phyloP scores from a whole-genome alignment of 257 asterid species.

The Solanum virginianum region DNA sequence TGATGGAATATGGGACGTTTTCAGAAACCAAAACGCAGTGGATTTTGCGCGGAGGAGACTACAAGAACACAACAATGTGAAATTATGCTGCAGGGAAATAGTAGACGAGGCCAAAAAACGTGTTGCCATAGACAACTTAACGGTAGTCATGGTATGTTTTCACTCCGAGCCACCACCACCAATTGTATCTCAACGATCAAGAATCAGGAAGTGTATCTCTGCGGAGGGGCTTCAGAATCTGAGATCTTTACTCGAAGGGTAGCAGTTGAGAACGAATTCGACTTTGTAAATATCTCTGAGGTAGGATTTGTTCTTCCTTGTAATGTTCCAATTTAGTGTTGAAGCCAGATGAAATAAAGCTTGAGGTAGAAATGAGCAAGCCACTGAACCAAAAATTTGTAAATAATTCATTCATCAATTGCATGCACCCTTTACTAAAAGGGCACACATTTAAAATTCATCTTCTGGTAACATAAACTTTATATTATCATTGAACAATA shows the following conservation, averaged over 20 bases:
- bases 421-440: not conserved
- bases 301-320: not conserved
- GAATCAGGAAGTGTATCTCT: conserved; percentile 69
- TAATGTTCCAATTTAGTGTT: not conserved
- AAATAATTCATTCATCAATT: not conserved
- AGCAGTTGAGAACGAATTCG: not conserved
- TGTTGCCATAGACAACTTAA: conserved; percentile 66
- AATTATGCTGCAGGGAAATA: conserved; percentile 63
- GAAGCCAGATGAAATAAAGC: not conserved
- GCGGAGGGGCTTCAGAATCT: conserved; percentile 73
- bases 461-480: not conserved
- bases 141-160: conserved; percentile 71
- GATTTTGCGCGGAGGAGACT: conserved; percentile 68
- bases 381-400: not conserved
- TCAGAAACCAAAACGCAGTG: conserved; percentile 77
- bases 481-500: not conserved
- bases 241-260: conserved; percentile 50
- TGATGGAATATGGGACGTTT: conserved; percentile 84
- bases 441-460: not conserved
- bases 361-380: not conserved
- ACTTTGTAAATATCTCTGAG: not conserved
- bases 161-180: conserved; percentile 62
- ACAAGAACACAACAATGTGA: conserved; percentile 66
- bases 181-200: conserved; percentile 23
- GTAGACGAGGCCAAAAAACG: conserved; percentile 73